phyloP scores from a whole-genome alignment of 768 basidiomycete genomes.

The Leccinum subgranulosum region DNA sequence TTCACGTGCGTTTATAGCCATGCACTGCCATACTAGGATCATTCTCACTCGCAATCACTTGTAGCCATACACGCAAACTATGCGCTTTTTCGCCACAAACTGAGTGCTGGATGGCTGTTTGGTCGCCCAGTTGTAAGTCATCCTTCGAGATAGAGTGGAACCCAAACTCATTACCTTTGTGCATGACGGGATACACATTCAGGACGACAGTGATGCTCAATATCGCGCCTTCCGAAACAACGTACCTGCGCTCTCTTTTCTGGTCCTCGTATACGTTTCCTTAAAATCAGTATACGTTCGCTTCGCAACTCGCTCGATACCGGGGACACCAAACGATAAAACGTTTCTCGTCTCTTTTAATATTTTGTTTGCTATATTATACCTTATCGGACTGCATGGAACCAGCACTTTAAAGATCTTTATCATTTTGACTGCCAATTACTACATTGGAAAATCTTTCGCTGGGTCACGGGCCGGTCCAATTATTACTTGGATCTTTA shows the following conservation, averaged over 20 bases:
- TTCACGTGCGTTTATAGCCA: slow-evolving; percentile 51
- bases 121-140: slow-evolving; percentile 71
- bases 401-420: slow-evolving; percentile 75
- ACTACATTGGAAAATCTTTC: slow-evolving; percentile 49
- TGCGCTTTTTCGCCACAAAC: slow-evolving; percentile 46
- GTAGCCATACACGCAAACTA: slow-evolving; percentile 78
- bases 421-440: slow-evolving; percentile 69
- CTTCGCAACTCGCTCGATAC: slow-evolving; percentile 19
- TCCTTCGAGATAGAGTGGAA: background rate
- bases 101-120: slow-evolving; percentile 80
- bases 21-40: background rate
- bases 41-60: slow-evolving; percentile 1
- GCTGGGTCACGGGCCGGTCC: slow-evolving; percentile 45
- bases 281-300: slow-evolving; percentile 51
- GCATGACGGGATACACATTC: background rate
- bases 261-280: slow-evolving; percentile 53
- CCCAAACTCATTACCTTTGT: background rate
- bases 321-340: slow-evolving; percentile 26
- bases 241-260: slow-evolving; percentile 54
- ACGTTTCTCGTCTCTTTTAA: slow-evolving; percentile 54
- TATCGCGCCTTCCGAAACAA: slow-evolving; percentile 86
- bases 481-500: slow-evolving; percentile 73
- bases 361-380: slow-evolving; percentile 54
- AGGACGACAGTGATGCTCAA: slow-evolving; percentile 94
- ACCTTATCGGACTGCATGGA: slow-evolving; percentile 79